A percentile compares a stretch with the other conserved stretches of the same genome.
phyloP scores from a whole-genome alignment of 1,139 yeast genomes.

The Suhomyces panamericanus region DNA sequence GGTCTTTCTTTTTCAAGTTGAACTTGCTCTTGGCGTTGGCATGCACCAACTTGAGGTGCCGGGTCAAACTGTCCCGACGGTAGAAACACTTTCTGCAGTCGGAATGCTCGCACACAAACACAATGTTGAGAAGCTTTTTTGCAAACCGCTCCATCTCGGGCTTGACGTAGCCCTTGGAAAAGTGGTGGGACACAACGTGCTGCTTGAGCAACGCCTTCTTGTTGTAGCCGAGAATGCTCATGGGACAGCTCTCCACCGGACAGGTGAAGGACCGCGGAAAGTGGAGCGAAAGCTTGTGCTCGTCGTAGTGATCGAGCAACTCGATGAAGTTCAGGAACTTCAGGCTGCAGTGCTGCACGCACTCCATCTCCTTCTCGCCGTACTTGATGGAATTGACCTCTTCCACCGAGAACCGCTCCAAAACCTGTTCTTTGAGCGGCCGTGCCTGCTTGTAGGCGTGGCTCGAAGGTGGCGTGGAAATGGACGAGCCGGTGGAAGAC shows the following conservation, averaged over 20 bases:
- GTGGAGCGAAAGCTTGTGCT: conserved; percentile 11
- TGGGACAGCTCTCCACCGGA: conserved; percentile 57
- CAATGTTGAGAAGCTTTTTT: conserved; percentile 7
- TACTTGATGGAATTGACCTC: conserved; percentile 11
- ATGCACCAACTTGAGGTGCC: conserved; percentile 58
- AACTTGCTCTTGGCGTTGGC: conserved; percentile 24
- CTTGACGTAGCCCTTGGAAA: conserved; percentile 21
- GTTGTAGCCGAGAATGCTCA: conserved; percentile 60
- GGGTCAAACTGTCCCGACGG: conserved; percentile 55
- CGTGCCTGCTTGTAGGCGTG: neutral
- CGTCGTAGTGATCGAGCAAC: conserved; percentile 16
- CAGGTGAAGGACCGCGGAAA: conserved; percentile 36
- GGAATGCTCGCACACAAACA: conserved; percentile 21
- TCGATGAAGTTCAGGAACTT: conserved; percentile 14
- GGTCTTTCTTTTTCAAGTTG: conserved; percentile 9
- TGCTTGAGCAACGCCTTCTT: conserved; percentile 61
- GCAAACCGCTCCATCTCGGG: conserved; percentile 16
- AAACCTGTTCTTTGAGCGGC: conserved; percentile 9
- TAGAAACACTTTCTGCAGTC: conserved; percentile 56
- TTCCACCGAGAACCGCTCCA: conserved; percentile 8
- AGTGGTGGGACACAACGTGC: conserved; percentile 61
- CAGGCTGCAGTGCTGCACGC: conserved; percentile 14
- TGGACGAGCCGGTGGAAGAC: conserved; percentile 6
- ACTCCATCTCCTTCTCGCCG: conserved; percentile 13
- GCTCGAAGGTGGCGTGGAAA: conserved; percentile 6